phyloP scores from a whole-genome alignment of 441 rosid genomes.

The Brassica hybrid region DNA sequence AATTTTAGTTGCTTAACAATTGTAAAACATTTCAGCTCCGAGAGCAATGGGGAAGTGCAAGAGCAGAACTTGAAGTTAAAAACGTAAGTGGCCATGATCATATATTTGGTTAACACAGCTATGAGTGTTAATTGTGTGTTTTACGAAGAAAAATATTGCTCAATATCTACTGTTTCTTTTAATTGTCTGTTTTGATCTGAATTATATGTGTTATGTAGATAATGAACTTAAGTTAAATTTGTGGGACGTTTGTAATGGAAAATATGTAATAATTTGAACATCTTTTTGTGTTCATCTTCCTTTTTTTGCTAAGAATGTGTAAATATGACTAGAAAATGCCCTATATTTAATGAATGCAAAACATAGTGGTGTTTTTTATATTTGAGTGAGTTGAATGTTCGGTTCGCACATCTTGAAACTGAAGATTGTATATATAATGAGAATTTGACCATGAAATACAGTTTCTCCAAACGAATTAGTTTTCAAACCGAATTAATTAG shows the following conservation, averaged over 20 bases:
- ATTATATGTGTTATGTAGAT: conserved; percentile 41
- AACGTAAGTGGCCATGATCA: conserved; percentile 22
- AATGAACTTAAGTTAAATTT: conserved; percentile 32
- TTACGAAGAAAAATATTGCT: conserved; percentile 29
- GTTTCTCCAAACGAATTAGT: neutral
- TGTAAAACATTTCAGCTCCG: conserved; percentile 64
- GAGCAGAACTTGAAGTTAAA: conserved; percentile 64
- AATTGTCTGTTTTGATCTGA: conserved; percentile 38
- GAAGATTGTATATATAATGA: neutral
- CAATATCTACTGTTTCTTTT: conserved; percentile 22
- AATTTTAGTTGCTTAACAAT: neutral
- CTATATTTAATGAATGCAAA: neutral
- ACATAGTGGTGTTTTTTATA: neutral
- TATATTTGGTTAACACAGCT: conserved; percentile 35
- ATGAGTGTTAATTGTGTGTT: conserved; percentile 33
- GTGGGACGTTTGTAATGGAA: conserved; percentile 54
- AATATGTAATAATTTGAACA: conserved; percentile 61
- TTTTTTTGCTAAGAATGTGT: conserved; percentile 24
- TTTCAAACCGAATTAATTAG: neutral
- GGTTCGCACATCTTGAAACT: neutral
- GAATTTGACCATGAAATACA: neutral
- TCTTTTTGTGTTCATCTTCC: conserved; percentile 1
- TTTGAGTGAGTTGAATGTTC: neutral
- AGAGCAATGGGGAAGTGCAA: conserved; percentile 98
- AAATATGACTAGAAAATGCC: neutral